Conservation (phyloP, 2,329 filamentous ascomycete genomes). For the Pseudohalonectria lignicola region DNA sequence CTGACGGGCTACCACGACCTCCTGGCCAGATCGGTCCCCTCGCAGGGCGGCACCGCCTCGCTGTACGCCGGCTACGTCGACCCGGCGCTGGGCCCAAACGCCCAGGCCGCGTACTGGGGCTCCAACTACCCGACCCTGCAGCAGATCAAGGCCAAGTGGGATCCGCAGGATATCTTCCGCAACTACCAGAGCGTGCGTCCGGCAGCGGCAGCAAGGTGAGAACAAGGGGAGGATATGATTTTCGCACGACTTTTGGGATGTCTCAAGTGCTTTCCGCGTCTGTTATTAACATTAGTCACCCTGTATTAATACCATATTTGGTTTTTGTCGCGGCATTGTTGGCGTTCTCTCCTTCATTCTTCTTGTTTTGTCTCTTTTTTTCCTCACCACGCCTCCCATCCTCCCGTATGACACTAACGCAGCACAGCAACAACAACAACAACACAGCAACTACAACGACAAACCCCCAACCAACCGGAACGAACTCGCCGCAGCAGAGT, state of each 20-base stretch:
- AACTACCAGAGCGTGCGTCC: slow-evolving; percentile 42
- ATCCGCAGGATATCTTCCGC: slow-evolving; percentile 43
- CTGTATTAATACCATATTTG: background rate
- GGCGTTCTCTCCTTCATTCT: background rate
- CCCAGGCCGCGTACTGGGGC: slow-evolving; percentile 44
- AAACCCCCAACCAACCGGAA: background rate
- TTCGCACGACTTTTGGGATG: background rate
- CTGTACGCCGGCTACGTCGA: slow-evolving; percentile 54
- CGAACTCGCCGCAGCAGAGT: background rate
- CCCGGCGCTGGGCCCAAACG: slow-evolving; percentile 25
- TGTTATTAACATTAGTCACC: no score
- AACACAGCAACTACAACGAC: background rate
- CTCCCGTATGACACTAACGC: no score
- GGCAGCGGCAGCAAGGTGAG: slow-evolving; percentile 1
- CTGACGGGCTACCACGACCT: slow-evolving; percentile 37
- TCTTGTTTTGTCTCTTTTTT: background rate
- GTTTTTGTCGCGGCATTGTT: background rate
- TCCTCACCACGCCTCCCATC: background rate
- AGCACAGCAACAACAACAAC: no score
- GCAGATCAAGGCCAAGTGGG: slow-evolving; percentile 37
- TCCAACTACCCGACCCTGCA: slow-evolving; percentile 34
- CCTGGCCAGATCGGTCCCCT: slow-evolving; percentile 22
- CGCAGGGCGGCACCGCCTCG: slow-evolving; percentile 28
- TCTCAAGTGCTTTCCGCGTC: background rate
- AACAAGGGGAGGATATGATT: background rate